Conservation (phyloP, 305 asterid species). For the Fraxinus xanthoxyloides region DNA sequence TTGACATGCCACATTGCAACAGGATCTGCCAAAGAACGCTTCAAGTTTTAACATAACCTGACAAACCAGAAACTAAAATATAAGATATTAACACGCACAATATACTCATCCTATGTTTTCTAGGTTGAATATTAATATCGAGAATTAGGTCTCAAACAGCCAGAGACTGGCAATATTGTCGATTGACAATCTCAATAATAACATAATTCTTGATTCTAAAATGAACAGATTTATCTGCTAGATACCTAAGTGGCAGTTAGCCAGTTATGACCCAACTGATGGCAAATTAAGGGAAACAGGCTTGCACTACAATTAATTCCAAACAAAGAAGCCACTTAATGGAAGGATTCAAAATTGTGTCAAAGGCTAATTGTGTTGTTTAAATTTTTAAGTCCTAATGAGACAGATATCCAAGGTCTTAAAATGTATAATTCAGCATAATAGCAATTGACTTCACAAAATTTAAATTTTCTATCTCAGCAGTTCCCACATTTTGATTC, state of each 20-base stretch:
- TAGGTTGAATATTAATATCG: background rate
- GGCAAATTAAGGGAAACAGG: background rate
- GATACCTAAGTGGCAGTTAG: background rate
- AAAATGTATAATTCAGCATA: background rate
- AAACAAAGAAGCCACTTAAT: background rate
- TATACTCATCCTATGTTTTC: conserved; percentile 19
- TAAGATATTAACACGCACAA: conserved; percentile 49
- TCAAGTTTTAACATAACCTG: conserved; percentile 92
- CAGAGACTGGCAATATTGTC: background rate
- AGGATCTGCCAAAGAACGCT: conserved; percentile 99
- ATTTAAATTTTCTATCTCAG: conserved; percentile 6
- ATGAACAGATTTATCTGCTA: background rate
- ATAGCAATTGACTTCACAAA: background rate
- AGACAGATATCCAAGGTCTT: background rate
- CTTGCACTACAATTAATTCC: background rate
- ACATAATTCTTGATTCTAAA: background rate
- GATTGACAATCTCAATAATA: background rate
- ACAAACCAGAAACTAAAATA: conserved; percentile 64
- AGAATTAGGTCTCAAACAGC: background rate
- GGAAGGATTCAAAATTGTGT: background rate
- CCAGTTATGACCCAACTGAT: background rate
- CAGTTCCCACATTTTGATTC: background rate
- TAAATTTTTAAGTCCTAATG: background rate
- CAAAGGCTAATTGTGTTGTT: background rate
- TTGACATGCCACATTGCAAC: conserved; percentile 93